Base-by-base conservation (phyloP, 345 rosid species). In the Punica granatum region DNA sequence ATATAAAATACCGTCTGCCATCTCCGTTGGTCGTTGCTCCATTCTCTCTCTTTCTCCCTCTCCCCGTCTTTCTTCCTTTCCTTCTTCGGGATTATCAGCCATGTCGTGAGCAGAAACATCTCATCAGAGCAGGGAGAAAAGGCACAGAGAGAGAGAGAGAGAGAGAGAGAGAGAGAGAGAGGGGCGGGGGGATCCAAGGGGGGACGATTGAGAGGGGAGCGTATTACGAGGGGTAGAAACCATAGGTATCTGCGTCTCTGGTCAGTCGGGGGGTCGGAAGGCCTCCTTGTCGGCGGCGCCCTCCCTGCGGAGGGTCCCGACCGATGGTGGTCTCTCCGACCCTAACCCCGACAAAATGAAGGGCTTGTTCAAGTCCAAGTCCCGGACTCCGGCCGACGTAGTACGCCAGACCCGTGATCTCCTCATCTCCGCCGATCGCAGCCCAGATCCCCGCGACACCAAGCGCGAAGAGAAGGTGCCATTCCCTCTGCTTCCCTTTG, bases 381-480 rank as follows among this genome's bases (percentile, higher is more conserved):
- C 80, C 35, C 80, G 83, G 9, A 79, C 84, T 44, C 86, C 84
- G 28, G 75, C 60, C 36, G 86, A 82, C 43, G 64, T 77, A 19
- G 85, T 77, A 42, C 76, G 85, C 12, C 80, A 80, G 60, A 75
- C 83, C 11, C 86, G 83, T 34, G 82, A 81, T 64, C 80, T 82
- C 69, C 84, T 85, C 66, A 61, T 72, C 56, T 72, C 65, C 39
- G 69, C 59, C 14, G 73, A 75, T 46, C 61, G 37, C 56, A 28
- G 49, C 35, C 64, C 74, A 33, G 87, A 79, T 67, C 36, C 54
- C 25, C 78, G 79, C 7, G 86, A 74, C 58, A 25, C 30, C 69
- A 80, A 74, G 71, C 80, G 83, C 43, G 89, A 85, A 31, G 86
- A 85, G 62, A 85, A 80, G 83, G 89, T 78, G 32, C 42, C n/a